Base-by-base conservation (phyloP, 345 rosid species). In the Euphorbia lathyris region DNA sequence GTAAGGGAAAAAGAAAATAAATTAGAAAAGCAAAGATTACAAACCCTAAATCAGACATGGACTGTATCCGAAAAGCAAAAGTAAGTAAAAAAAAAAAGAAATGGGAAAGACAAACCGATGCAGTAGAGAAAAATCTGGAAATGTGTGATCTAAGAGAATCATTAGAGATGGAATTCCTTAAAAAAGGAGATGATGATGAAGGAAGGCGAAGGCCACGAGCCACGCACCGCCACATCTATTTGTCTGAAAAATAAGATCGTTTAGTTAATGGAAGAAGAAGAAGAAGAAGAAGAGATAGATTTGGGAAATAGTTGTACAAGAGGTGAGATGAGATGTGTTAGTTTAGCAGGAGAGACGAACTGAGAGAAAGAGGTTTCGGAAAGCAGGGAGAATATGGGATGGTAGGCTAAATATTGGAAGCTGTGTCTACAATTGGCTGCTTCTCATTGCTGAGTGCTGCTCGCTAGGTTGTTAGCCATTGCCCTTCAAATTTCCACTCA, bases 151-250 rank as follows among this genome's bases (percentile, higher is more conserved):
- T 78, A 69, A 82, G 26, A 30, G 79, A 68, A 51, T 74, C 86
- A 38, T 82, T 68, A 53, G 82, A 64, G 71, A 84, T 73, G 40
- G 93, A 82, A 78, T 86, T 62, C 76, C 69, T 80, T 1, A 86
- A 59, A 12, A 14, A 16, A 58, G 65, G 29, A 13, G 74, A 36
- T 23, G 74, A 60, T 22, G 73, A 78, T 16, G 87, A 78, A 70
- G 92, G 80, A 66, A 73, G 74, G 62, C 97, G 85, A 79, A 95
- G 88, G 83, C 91, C 79, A 74, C 93, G 99, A 81, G 96, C 86
- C 64, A 90, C 90, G 84, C 92, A 92, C 81, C 99, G 99, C 99
- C 99, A 95, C 99, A 95, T 95, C 83, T 72, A 80, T 74, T 5
- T 7, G 12, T 13, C 8, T 60, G 40, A 60, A 20, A n/a, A 40